Conservation (phyloP, 2,329 filamentous ascomycete species). For the Trichophyton rubrum region DNA sequence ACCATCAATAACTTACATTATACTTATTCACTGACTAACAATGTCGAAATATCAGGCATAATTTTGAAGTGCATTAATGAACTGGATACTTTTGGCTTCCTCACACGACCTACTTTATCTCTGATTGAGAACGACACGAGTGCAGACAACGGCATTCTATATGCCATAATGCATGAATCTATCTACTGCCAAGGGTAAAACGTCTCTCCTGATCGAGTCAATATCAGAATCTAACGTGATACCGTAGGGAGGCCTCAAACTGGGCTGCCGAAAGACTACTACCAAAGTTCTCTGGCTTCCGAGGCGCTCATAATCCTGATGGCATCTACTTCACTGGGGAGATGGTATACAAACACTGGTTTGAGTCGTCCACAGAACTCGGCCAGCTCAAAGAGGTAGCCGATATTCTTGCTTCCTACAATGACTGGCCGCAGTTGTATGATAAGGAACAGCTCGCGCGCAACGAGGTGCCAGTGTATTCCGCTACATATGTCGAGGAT, state of each 20-base stretch:
- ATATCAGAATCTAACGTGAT: background rate
- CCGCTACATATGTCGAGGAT: conserved; percentile 70
- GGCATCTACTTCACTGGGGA: conserved; percentile 77
- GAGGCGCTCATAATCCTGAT: conserved; percentile 30
- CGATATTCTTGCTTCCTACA: conserved; percentile 53
- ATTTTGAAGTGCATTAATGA: conserved; percentile 60
- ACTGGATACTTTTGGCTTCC: conserved; percentile 59
- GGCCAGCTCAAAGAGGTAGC: conserved; percentile 55
- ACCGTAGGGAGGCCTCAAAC: conserved; percentile 42
- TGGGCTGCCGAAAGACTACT: conserved; percentile 55
- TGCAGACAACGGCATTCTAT: conserved; percentile 69
- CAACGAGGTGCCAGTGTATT: conserved; percentile 77
- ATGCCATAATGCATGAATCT: conserved; percentile 75
- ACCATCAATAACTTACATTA: too few relatives aligned
- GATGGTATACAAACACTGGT: conserved; percentile 81
- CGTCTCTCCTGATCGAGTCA: background rate
- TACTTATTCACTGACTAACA: background rate
- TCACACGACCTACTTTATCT: conserved; percentile 59
- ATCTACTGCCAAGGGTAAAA: conserved; percentile 63
- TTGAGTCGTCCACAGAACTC: conserved; percentile 68
- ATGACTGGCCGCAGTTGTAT: conserved; percentile 66
- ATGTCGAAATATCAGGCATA: conserved; percentile 35
- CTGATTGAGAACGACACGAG: conserved; percentile 53
- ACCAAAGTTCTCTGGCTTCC: conserved; percentile 34
- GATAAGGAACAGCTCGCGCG: conserved; percentile 57